Evolutionary conservation across 2,329 filamentous ascomycete genomes (phyloP).

Genomic region (Fonsecaea erecta): DNA sequence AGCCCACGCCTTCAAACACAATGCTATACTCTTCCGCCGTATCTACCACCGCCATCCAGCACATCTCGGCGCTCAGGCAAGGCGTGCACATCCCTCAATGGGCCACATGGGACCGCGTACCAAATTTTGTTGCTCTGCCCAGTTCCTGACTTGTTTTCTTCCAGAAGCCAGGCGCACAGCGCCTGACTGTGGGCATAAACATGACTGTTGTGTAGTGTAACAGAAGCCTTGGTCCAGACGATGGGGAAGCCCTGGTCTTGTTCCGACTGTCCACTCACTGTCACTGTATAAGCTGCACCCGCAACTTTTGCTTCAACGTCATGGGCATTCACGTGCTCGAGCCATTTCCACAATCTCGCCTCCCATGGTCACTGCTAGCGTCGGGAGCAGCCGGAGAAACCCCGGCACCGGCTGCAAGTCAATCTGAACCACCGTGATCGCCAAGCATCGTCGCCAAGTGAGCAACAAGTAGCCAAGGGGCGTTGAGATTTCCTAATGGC

Average conservation of each 20-base stretch:
- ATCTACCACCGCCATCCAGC: background rate
- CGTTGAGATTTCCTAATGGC: background rate
- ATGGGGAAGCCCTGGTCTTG: background rate
- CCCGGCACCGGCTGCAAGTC: background rate
- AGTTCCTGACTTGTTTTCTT: conserved; percentile 36
- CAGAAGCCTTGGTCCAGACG: background rate
- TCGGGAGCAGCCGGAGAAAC: background rate
- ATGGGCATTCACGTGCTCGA: background rate
- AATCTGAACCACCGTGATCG: background rate
- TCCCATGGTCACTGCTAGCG: background rate
- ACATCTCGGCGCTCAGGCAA: background rate
- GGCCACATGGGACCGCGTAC: conserved; percentile 25
- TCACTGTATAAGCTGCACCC: background rate
- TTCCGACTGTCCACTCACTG: conserved; percentile 6
- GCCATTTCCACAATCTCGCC: background rate
- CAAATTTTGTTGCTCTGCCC: conserved; percentile 35
- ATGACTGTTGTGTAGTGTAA: conserved; percentile 25
- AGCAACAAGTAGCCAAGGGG: no score
- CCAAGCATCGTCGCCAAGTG: background rate
- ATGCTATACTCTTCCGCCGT: background rate
- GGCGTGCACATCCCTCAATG: background rate
- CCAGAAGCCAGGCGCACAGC: conserved; percentile 39
- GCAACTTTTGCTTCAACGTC: background rate
- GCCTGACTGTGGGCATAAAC: conserved; percentile 27
- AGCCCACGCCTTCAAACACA: background rate